Evolutionary conservation across 805 yeast species (phyloP).

Genomic region (Zygosaccharomyces siamensis): DNA sequence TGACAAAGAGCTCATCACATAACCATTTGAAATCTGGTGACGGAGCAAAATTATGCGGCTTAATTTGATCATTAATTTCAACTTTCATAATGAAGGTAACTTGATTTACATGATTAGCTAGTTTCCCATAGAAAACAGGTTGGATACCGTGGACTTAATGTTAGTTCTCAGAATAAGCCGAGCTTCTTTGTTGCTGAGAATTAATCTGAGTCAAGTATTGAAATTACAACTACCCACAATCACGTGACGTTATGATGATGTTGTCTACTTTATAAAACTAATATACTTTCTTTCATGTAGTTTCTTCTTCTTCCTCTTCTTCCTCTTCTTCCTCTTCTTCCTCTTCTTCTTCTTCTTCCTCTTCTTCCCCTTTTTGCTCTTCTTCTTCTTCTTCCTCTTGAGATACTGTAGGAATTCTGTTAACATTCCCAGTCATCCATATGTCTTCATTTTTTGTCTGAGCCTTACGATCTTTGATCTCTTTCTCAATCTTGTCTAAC

Average conservation of each 20-base stretch:
- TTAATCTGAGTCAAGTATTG: not conserved
- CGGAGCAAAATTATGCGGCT: constrained; percentile 31
- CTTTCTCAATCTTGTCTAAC: constrained; percentile 63
- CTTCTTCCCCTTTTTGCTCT: constrained; percentile 24
- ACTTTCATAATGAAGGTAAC: not conserved
- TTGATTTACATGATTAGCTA: not conserved
- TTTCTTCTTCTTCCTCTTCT: not conserved
- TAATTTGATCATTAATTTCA: constrained; percentile 8
- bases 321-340: constrained; percentile 8
- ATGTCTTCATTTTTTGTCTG: constrained; percentile 52
- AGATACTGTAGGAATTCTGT: constrained; percentile 38
- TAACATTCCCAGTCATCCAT: constrained; percentile 77
- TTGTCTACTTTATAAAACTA: not conserved
- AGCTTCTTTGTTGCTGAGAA: not conserved
- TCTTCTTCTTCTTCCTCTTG: constrained; percentile 17
- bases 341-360: constrained; percentile 26
- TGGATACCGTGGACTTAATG: too few species aligned
- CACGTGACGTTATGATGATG: not conserved
- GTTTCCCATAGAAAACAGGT: too few species aligned
- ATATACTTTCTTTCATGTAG: not conserved
- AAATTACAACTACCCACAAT: not conserved
- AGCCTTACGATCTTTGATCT: constrained; percentile 56
- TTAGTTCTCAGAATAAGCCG: too few species aligned
- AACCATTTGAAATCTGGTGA: constrained; percentile 39
- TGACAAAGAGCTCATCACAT: constrained; percentile 32